Conservation (phyloP, 768 basidiomycete species). For the Paxillus rubicundulus region DNA sequence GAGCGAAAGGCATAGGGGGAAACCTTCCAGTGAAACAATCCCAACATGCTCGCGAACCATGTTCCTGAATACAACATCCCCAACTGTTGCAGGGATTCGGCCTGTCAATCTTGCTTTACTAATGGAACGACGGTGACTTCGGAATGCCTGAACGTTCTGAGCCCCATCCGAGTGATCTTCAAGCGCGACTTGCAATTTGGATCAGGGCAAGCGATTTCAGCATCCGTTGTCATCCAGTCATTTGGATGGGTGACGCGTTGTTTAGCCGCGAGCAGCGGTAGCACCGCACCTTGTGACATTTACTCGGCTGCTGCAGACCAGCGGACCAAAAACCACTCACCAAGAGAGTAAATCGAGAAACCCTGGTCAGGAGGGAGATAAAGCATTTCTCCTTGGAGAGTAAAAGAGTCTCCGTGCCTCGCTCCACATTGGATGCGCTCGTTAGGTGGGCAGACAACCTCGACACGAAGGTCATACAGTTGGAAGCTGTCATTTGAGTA, state of each 20-base stretch:
- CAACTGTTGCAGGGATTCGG: background rate
- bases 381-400: slow-evolving; percentile 62
- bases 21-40: background rate
- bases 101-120: background rate
- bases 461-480: slow-evolving; percentile 63
- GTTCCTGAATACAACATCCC: background rate
- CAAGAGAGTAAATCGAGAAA: slow-evolving; percentile 65
- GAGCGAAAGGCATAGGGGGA: too few relatives aligned
- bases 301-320: background rate
- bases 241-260: slow-evolving; percentile 52
- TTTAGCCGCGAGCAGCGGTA: slow-evolving; percentile 68
- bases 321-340: slow-evolving; percentile 27
- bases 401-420: slow-evolving; percentile 61
- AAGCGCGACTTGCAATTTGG: slow-evolving; percentile 59
- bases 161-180: slow-evolving; percentile 48
- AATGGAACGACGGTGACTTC: slow-evolving; percentile 52
- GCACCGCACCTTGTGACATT: slow-evolving; percentile 46
- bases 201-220: slow-evolving; percentile 64
- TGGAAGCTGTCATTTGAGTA: slow-evolving; percentile 46
- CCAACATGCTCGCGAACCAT: background rate
- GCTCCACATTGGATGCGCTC: slow-evolving; percentile 62
- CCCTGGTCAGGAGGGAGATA: slow-evolving; percentile 60
- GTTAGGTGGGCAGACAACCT: slow-evolving; percentile 57
- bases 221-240: slow-evolving; percentile 71
- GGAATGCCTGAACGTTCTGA: slow-evolving; percentile 52